phyloP scores from a whole-genome alignment of 75 land plant species.

The Pinus albicaulis region DNA sequence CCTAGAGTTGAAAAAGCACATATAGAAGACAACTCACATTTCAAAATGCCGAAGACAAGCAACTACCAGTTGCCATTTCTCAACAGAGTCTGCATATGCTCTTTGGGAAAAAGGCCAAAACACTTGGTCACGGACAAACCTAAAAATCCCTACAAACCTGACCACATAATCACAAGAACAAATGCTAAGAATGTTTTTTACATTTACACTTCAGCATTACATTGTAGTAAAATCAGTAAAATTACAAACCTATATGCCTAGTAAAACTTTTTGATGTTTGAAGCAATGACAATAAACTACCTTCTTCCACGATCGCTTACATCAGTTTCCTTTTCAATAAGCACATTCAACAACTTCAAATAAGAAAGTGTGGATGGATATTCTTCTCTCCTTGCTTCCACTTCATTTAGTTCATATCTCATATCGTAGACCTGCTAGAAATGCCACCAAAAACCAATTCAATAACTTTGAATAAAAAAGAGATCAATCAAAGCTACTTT shows the following conservation, averaged over 20 bases:
- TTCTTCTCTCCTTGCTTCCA: slow-evolving; percentile 90
- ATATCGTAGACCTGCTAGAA: slow-evolving; percentile 85
- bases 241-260: no score
- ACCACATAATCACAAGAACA: background rate
- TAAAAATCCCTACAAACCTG: slow-evolving; percentile 87
- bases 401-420: slow-evolving; percentile 95
- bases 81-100: slow-evolving; percentile 84
- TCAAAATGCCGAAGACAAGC: slow-evolving; percentile 92
- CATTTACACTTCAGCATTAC: background rate
- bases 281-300: slow-evolving; percentile 32
- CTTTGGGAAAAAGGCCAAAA: slow-evolving; percentile 93
- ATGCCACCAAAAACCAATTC: background rate
- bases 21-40: slow-evolving; percentile 47
- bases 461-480: background rate
- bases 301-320: slow-evolving; percentile 76
- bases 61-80: slow-evolving; percentile 94
- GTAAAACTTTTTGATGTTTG: background rate
- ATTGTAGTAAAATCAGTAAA: background rate
- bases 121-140: slow-evolving; percentile 91
- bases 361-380: slow-evolving; percentile 99
- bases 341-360: slow-evolving; percentile 81
- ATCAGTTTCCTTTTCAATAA: slow-evolving; percentile 79
- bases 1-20: background rate
- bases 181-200: background rate
- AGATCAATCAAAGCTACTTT: background rate